Percentiles rank a stretch among this genome's conserved stretches.
Evolutionary conservation across 179 eudicot genomes (phyloP).

Genomic region (Camellia oleifera): DNA sequence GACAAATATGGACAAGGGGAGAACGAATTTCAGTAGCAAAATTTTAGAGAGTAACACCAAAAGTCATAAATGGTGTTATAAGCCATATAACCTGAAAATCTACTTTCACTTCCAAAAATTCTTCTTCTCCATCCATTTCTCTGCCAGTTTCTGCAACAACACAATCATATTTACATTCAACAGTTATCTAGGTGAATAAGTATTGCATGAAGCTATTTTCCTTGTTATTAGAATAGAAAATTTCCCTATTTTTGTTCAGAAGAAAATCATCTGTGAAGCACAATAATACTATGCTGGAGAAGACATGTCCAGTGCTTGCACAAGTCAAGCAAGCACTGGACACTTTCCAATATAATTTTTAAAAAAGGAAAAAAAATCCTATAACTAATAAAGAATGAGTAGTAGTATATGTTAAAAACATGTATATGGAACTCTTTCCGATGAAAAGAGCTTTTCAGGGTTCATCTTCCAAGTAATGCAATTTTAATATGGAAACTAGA

Average conservation of each 20-base stretch:
- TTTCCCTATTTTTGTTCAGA: too few species aligned
- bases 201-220: conserved; percentile 4
- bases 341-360: background rate
- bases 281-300: background rate
- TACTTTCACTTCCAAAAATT: conserved; percentile 85
- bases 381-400: background rate
- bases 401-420: background rate
- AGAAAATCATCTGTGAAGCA: too few species aligned
- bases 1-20: background rate
- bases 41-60: conserved; percentile 8
- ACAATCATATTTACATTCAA: conserved; percentile 1
- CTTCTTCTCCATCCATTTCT: conserved; percentile 53
- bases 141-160: conserved; percentile 39
- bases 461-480: background rate
- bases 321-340: conserved; percentile 9
- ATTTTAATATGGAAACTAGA: background rate
- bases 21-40: background rate
- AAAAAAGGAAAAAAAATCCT: background rate
- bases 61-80: background rate
- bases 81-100: conserved; percentile 64
- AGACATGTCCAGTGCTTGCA: background rate
- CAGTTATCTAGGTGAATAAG: too few species aligned
- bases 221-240: background rate
- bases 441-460: background rate
- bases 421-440: too few species aligned